phyloP scores from a whole-genome alignment of 176 grass and related monocot species.

The Cenchrus fungigraminus region DNA sequence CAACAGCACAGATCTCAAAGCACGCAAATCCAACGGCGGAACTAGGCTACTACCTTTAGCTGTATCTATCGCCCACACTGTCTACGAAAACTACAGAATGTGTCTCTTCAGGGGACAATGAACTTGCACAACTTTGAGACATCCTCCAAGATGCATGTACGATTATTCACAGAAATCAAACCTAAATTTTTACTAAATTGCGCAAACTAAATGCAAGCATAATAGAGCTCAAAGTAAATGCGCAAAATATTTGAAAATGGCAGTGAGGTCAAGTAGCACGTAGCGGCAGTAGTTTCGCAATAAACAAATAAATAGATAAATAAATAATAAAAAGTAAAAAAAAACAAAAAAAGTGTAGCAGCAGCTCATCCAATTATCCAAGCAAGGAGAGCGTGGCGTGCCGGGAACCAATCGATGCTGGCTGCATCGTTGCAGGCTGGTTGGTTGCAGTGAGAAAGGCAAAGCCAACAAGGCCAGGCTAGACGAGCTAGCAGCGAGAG shows the following conservation, averaged over 20 bases:
- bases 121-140: neutral
- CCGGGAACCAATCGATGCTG: neutral
- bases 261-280: neutral
- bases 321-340: no score
- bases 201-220: no score
- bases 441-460: neutral
- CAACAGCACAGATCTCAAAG: neutral
- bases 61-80: neutral
- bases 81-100: neutral
- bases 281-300: no score
- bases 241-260: neutral
- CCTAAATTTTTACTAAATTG: neutral
- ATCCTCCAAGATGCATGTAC: neutral
- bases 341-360: no score
- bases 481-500: neutral
- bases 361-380: neutral
- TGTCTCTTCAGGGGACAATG: no score
- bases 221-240: no score
- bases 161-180: neutral
- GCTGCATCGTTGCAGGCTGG: neutral
- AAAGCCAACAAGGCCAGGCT: neutral
- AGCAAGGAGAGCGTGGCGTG: neutral
- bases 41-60: neutral
- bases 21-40: neutral
- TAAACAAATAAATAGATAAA: no score